Evolutionary conservation across 176 grass and related monocot species (phyloP), one percentile per base, ranked within the genome.

Genomic region (Elaeis guineensis): DNA sequence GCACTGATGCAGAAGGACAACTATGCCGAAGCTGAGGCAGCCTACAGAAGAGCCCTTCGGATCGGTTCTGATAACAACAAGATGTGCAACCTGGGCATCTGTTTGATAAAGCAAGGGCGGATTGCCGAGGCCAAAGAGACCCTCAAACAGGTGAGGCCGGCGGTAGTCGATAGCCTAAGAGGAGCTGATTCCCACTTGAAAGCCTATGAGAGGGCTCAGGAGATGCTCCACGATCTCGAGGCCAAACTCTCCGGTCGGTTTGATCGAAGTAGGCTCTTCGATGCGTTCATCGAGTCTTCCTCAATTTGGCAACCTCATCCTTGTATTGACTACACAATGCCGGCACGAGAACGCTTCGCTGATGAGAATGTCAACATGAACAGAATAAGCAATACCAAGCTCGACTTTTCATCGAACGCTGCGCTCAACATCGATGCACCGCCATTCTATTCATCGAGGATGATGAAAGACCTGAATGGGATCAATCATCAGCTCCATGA

Each of bases 291-390:
- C 16, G 84, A 71, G 0, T 97, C 89, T 1, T 78, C 83, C 15
- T 86, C 87, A 18, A 98, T 98, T 67, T 98, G 93, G 93, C 93
- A 98, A 64, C 93, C 93, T 4, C 81, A 98, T 50, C 87, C 87
- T 11, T 92, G 93, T 76, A 61, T 77, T 1, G 93, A 98, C 32
- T 78, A 88, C 72, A 14, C 9, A 6, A 44, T 44, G 11, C 35
- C 35, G 6, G 8, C 9, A 9, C 23, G 29, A 17, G 70, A 68
- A 17, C 77, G 26, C 5, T 88, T 97, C 71, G 73, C 75, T 17
- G 74, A 90, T 6, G 92, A 97, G 76, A 97, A 90, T 59, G 49
- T 50, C 39, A 44, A 25, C 19, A 11, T 52, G 11, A 72, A 30
- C 75, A 79, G 72, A 44, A 14, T 14, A 44, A 14, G 48, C 26